These are phyloP conservation scores for Capronia americana DNA, from an alignment of 2,329 filamentous ascomycete species.

Conservation along the genomic window DNA sequence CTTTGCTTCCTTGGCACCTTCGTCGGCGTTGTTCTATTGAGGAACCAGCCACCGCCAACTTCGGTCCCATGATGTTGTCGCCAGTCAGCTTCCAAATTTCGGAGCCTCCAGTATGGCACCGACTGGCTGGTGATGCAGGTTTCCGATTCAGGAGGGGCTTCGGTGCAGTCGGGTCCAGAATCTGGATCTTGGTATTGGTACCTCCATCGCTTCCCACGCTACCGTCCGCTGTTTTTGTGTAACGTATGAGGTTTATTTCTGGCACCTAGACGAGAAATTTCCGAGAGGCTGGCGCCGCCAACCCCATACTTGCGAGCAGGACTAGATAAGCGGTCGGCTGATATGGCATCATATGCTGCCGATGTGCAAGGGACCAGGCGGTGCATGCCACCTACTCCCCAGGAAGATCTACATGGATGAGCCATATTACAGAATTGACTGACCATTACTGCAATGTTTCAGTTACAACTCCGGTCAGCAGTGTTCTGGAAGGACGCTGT, in stretches of 20 bases:
- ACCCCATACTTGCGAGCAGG: slow-evolving; percentile 15
- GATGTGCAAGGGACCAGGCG: slow-evolving; percentile 15
- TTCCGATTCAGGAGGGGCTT: slow-evolving; percentile 10
- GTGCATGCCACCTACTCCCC: background rate
- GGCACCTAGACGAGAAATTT: slow-evolving; percentile 22
- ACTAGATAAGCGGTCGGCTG: slow-evolving; percentile 18
- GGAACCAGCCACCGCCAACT: slow-evolving; percentile 13
- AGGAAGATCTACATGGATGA: slow-evolving; percentile 4
- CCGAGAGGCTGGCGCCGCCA: slow-evolving; percentile 24
- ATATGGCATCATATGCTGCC: slow-evolving; percentile 16
- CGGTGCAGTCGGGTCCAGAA: slow-evolving; percentile 18
- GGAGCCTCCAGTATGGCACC: background rate
- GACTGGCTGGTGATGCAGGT: slow-evolving; percentile 13
- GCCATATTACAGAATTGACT: slow-evolving; percentile 18
- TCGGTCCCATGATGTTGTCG: slow-evolving; percentile 2
- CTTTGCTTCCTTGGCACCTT: background rate
- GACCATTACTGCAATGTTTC: slow-evolving; percentile 29
- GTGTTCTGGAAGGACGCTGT: slow-evolving; percentile 16
- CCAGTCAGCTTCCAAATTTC: background rate
- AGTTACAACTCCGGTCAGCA: slow-evolving; percentile 17
- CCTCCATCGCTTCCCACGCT: background rate
- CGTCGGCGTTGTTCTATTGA: background rate
- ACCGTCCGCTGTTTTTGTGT: slow-evolving; percentile 15
- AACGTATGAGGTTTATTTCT: slow-evolving; percentile 24
- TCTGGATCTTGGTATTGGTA: slow-evolving; percentile 26